Conservation (phyloP, 495 filamentous ascomycete species). For the Aspergillus egyptiacus region DNA sequence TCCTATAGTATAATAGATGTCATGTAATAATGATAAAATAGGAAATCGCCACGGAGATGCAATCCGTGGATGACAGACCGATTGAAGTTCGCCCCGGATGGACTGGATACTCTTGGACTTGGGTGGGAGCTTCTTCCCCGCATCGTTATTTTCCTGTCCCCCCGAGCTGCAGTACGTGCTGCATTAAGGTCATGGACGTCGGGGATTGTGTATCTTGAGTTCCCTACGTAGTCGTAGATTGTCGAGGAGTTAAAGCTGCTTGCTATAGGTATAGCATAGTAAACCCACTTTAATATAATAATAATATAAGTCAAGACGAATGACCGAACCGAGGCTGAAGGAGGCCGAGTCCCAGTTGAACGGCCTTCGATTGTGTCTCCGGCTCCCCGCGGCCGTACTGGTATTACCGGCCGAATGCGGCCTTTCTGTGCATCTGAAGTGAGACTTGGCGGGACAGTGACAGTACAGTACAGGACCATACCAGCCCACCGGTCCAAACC, state of each 20-base stretch:
- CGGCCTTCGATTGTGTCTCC: not conserved
- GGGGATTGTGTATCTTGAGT: not conserved
- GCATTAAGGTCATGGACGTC: too few species aligned
- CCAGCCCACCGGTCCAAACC: not conserved
- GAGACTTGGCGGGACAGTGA: not conserved
- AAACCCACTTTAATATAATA: too few species aligned
- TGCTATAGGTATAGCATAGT: too few species aligned
- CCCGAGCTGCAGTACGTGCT: too few species aligned
- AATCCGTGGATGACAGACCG: too few species aligned
- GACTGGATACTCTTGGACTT: not conserved
- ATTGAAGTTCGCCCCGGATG: too few species aligned
- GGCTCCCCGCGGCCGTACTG: conserved; percentile 8
- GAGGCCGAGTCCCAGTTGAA: not conserved
- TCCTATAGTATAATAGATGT: not conserved
- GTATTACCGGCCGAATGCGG: conserved; percentile 3
- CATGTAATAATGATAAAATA: not conserved
- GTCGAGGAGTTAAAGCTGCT: too few species aligned
- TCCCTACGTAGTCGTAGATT: too few species aligned
- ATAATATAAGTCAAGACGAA: too few species aligned
- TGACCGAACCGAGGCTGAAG: conserved; percentile 12
- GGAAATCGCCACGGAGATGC: too few species aligned
- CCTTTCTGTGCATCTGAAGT: not conserved
- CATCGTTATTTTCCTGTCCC: too few species aligned
- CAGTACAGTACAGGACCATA: conserved; percentile 9
- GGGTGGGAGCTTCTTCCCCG: too few species aligned